Evolutionary conservation across 495 filamentous ascomycete genomes (phyloP).

Genomic region (Podospora didyma): DNA sequence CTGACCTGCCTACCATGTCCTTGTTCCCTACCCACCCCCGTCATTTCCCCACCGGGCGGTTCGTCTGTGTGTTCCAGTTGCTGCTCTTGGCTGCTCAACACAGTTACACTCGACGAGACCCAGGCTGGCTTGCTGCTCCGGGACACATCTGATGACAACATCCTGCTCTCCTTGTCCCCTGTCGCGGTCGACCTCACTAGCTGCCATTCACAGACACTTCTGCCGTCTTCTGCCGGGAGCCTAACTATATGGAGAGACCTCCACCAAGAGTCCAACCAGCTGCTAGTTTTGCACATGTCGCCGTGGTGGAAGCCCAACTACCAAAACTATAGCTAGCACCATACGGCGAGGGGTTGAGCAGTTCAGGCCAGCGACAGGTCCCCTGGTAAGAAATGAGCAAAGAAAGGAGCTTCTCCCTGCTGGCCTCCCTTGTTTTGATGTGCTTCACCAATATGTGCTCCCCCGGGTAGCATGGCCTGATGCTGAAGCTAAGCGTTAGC

Average conservation of each 20-base stretch:
- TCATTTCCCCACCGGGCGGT: background rate
- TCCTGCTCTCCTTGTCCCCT: constrained; percentile 3
- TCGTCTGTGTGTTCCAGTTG: constrained; percentile 15
- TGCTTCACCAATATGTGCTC: background rate
- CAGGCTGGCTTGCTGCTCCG: constrained; percentile 3
- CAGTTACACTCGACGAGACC: constrained; percentile 5
- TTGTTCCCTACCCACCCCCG: background rate
- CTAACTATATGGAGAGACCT: background rate
- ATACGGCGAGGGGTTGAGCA: background rate
- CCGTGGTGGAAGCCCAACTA: background rate
- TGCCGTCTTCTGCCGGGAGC: constrained; percentile 24
- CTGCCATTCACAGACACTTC: constrained; percentile 17
- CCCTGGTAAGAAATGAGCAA: background rate
- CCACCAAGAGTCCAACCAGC: background rate
- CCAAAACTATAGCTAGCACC: background rate
- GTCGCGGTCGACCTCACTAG: constrained; percentile 15
- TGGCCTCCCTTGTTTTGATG: background rate
- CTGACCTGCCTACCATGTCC: background rate
- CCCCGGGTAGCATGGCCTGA: no score
- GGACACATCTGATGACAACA: constrained; percentile 4
- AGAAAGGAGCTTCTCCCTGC: background rate
- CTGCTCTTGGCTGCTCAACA: constrained; percentile 3
- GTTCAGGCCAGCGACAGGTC: background rate
- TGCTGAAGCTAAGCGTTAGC: no score
- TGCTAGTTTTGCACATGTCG: background rate